Base-by-base conservation (phyloP, 2,329 filamentous ascomycete genomes). In the Trichoderma harzianum region DNA sequence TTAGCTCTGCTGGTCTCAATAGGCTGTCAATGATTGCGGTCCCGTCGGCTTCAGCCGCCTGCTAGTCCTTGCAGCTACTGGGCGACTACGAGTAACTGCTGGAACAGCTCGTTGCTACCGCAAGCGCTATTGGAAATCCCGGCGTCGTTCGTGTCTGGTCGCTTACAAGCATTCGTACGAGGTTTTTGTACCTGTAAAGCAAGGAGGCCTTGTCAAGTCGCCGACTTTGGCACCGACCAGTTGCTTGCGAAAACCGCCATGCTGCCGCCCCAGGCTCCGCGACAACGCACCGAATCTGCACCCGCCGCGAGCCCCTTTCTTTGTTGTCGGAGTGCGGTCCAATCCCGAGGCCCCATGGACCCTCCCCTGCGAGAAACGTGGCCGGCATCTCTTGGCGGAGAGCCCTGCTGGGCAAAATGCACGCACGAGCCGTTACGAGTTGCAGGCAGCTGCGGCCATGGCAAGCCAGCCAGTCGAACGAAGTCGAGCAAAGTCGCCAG, bases 351-450 rank as follows among this genome's bases (percentile, higher is more conserved):
- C 66, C 57, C 66, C 66, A 53, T 62, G 21, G 43, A 47, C 39
- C 66, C 39, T 69, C 55, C 66, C 66, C 66, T 60, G 57, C 55
- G 55, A 60, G 57, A 69, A 69, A 69, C 66, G 66, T 69, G 66
- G 66, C 66, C 57, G 57, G 57, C 66, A 62, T 69, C 66, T 69
- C 66, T 69, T 69, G 66, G 66, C 66, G 66, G 66, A 69, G 66
- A 69, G 55, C 39, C 57, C 66, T 69, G 66, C 57, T 62, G 66
- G 39, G 57, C 39, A 28, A 53, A 67, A 57, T 57, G 64, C 64
- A 67, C 64, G 47, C 14, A 36, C 28, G 66, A 69, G 66, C 51
- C 57, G 57, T 21, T 53, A 14, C 57, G 57, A 51, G 21, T 28
- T 51, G 64, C 34, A 60, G 14, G 53, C 53, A 43, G 55, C 57